These are phyloP conservation scores for Tausonia pullulans DNA, from an alignment of 1,284 basidiomycete species.

Conservation along the genomic window DNA sequence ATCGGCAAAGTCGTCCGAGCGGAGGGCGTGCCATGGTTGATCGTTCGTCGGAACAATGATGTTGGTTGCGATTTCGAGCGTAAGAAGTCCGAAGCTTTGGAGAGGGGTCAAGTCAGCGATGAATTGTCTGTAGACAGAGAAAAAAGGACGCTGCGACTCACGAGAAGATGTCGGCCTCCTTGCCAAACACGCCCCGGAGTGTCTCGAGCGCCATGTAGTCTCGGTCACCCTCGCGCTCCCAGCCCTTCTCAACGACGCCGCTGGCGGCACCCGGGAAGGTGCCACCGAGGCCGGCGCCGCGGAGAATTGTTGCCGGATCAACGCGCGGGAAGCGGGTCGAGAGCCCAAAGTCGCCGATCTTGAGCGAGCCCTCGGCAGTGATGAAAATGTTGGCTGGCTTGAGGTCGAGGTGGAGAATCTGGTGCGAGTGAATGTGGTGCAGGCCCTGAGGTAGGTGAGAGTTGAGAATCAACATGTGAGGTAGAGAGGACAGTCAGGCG, in stretches of 20 bases:
- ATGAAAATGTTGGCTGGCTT: conserved; percentile 98
- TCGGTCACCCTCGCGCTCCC: conserved; percentile 93
- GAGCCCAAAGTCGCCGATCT: conserved; percentile 99
- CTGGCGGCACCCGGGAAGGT: conserved; percentile 18
- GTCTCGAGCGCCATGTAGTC: conserved; percentile 98
- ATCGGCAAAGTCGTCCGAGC: conserved; percentile 83
- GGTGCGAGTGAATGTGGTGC: conserved; percentile 74
- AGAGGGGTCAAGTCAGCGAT: conserved; percentile 2
- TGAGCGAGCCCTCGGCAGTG: conserved; percentile 77
- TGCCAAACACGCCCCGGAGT: conserved; percentile 78
- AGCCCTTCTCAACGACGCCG: conserved; percentile 42
- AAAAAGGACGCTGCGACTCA: conserved; percentile 35
- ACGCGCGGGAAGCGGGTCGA: conserved; percentile 70
- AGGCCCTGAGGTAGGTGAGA: conserved; percentile 51
- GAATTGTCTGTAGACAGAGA: conserved; percentile 7
- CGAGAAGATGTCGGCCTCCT: conserved; percentile 94
- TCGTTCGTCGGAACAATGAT: conserved; percentile 95
- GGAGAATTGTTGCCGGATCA: conserved; percentile 30
- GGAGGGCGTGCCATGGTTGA: conserved; percentile 83
- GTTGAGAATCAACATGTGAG: background rate
- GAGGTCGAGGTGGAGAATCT: conserved; percentile 90
- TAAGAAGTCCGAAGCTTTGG: conserved; percentile 78
- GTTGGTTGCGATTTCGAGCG: conserved; percentile 90
- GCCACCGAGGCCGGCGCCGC: conserved; percentile 33
- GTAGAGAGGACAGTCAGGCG: background rate